These are phyloP conservation scores for Apophysomyces variabilis DNA, from an alignment of 371 early-diverging fungal genomes.

Conservation along the genomic window DNA sequence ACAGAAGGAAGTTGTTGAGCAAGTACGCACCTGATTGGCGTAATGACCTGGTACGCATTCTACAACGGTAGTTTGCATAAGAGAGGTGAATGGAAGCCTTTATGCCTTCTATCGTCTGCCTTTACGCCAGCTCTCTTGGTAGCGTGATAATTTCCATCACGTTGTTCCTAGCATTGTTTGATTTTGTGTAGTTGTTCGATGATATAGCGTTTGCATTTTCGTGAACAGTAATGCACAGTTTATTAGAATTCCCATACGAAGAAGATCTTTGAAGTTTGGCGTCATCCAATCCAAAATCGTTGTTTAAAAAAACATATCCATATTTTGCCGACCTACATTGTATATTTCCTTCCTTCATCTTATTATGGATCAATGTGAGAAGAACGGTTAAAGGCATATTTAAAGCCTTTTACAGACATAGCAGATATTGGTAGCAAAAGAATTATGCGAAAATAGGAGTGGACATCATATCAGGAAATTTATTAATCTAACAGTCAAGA, in stretches of 20 bases:
- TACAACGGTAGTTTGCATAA: background rate
- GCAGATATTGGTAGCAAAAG: background rate
- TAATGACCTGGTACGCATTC: constrained; percentile 2
- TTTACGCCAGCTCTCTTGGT: constrained; percentile 15
- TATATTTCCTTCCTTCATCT: no score
- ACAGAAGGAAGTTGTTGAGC: background rate
- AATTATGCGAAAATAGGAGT: background rate
- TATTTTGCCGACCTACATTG: no score
- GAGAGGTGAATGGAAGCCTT: constrained; percentile 8
- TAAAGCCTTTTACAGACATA: background rate
- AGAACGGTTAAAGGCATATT: no score
- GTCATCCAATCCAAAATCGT: no score
- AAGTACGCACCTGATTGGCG: constrained; percentile 1
- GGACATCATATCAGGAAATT: no score
- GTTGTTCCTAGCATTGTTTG: background rate
- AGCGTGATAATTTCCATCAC: background rate
- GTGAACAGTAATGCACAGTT: constrained; percentile 7
- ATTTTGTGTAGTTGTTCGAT: background rate
- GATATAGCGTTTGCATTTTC: background rate
- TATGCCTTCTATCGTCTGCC: constrained; percentile 14
- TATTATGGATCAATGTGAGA: no score
- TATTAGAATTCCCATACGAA: no score
- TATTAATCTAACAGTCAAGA: background rate
- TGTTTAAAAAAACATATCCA: no score
- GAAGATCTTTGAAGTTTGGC: no score